These are phyloP conservation scores for Phytophthora megakarya DNA, from an alignment of 352 stramenopile genomes.

Conservation along the genomic window DNA sequence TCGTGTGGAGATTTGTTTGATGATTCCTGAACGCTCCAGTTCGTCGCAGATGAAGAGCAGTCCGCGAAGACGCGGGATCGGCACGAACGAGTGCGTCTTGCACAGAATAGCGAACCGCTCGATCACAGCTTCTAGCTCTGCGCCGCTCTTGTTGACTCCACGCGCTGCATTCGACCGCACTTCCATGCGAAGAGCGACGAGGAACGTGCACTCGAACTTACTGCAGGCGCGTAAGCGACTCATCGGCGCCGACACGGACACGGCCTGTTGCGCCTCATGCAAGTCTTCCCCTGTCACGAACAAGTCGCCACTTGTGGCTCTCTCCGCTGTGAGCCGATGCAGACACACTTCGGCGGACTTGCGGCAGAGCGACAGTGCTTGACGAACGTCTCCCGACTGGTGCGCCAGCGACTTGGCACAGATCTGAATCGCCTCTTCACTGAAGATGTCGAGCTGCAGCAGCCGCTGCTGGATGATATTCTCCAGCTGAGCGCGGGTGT, in stretches of 20 bases:
- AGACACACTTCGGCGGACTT: slow-evolving; percentile 63
- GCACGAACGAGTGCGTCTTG: slow-evolving; percentile 68
- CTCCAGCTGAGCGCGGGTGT: slow-evolving; percentile 66
- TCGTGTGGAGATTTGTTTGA: slow-evolving; percentile 50
- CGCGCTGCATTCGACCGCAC: slow-evolving; percentile 42
- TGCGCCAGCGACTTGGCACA: slow-evolving; percentile 71
- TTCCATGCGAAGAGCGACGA: slow-evolving; percentile 70
- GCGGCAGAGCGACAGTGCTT: slow-evolving; percentile 71
- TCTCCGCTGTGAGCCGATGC: slow-evolving; percentile 34
- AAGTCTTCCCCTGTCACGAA: slow-evolving; percentile 64
- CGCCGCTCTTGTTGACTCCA: slow-evolving; percentile 36
- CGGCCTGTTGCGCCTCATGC: slow-evolving; percentile 50
- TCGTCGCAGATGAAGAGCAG: slow-evolving; percentile 69
- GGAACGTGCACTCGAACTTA: slow-evolving; percentile 77
- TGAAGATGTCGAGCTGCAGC: slow-evolving; percentile 62
- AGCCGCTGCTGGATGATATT: slow-evolving; percentile 71
- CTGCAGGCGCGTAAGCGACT: slow-evolving; percentile 58
- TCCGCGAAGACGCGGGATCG: slow-evolving; percentile 55
- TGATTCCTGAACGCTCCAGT: slow-evolving; percentile 61
- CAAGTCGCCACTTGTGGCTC: slow-evolving; percentile 12
- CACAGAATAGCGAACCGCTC: slow-evolving; percentile 68
- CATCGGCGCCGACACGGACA: slow-evolving; percentile 61
- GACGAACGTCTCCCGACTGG: slow-evolving; percentile 67
- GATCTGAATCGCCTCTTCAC: slow-evolving; percentile 61
- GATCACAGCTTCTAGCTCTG: slow-evolving; percentile 64